Conservation (phyloP, 495 filamentous ascomycete genomes). For the Xylaria flabelliformis region DNA sequence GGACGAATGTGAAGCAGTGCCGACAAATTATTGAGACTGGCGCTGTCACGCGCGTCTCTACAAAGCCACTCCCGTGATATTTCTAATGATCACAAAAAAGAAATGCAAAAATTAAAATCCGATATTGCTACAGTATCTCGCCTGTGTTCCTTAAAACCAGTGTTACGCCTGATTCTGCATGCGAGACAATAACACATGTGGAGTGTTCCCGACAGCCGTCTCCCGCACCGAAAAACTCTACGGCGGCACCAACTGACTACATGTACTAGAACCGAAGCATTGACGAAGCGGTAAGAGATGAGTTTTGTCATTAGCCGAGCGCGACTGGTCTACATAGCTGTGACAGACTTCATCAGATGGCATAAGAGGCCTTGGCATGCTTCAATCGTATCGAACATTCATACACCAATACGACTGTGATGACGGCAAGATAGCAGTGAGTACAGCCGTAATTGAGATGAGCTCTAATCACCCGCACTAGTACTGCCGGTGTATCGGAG, state of each 20-base stretch:
- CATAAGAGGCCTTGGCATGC: background rate
- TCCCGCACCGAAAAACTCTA: slow-evolving; percentile 15
- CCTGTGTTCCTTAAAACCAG: background rate
- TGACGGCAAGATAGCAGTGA: background rate
- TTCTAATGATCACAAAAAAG: background rate
- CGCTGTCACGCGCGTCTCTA: slow-evolving; percentile 5
- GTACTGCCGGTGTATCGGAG: background rate
- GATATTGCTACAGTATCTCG: background rate
- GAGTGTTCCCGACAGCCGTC: slow-evolving; percentile 27
- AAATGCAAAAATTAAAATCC: background rate
- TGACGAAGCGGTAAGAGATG: background rate
- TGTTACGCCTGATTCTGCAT: slow-evolving; percentile 8
- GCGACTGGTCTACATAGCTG: background rate
- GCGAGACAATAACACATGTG: background rate
- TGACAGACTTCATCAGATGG: background rate
- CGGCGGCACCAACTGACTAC: background rate
- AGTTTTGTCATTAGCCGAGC: background rate
- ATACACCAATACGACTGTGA: background rate
- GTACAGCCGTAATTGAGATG: background rate
- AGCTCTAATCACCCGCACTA: too few species aligned
- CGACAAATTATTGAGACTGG: background rate
- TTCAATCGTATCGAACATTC: background rate
- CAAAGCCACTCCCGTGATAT: background rate
- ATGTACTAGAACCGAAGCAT: background rate
- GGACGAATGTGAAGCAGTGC: background rate